Conservation (phyloP, 1,284 basidiomycete genomes). For the Peniophora sp. region DNA sequence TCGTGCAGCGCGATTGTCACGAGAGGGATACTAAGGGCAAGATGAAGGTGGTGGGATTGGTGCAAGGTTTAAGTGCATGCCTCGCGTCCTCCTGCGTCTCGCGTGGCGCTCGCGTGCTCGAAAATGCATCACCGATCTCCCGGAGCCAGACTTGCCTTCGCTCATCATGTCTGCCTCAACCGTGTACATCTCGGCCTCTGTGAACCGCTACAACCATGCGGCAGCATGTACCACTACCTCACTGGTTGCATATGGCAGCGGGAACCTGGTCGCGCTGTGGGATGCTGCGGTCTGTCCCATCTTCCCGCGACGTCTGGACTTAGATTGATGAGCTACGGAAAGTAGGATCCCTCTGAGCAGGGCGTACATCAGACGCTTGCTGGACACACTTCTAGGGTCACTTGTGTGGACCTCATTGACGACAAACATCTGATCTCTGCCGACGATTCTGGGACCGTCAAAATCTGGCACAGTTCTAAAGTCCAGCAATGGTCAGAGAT, state of each 20-base stretch:
- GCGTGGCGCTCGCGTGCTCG: neutral
- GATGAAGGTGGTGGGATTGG: too few relatives aligned
- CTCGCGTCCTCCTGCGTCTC: too few relatives aligned
- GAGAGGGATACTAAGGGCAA: too few relatives aligned
- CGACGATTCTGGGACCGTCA: constrained; percentile 64
- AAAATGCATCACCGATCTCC: neutral
- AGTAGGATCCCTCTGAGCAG: constrained; percentile 36
- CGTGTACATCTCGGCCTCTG: constrained; percentile 73
- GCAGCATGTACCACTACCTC: constrained; percentile 45
- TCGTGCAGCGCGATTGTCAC: too few relatives aligned
- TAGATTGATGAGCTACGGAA: constrained; percentile 1
- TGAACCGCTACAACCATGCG: constrained; percentile 68
- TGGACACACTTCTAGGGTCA: constrained; percentile 71
- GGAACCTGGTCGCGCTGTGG: constrained; percentile 77
- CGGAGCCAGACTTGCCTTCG: neutral
- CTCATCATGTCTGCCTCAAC: constrained; percentile 28
- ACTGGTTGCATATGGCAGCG: constrained; percentile 72
- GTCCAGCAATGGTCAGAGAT: constrained; percentile 21
- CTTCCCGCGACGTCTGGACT: constrained; percentile 8
- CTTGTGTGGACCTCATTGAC: constrained; percentile 60
- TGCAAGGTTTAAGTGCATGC: too few relatives aligned
- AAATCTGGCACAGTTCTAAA: constrained; percentile 42
- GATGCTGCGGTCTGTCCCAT: constrained; percentile 39
- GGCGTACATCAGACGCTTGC: constrained; percentile 66
- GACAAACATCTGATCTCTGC: constrained; percentile 53